Percentiles rank a stretch among this genome's conserved stretches.
phyloP scores from a whole-genome alignment of 805 yeast genomes.

The Candida maesae region DNA sequence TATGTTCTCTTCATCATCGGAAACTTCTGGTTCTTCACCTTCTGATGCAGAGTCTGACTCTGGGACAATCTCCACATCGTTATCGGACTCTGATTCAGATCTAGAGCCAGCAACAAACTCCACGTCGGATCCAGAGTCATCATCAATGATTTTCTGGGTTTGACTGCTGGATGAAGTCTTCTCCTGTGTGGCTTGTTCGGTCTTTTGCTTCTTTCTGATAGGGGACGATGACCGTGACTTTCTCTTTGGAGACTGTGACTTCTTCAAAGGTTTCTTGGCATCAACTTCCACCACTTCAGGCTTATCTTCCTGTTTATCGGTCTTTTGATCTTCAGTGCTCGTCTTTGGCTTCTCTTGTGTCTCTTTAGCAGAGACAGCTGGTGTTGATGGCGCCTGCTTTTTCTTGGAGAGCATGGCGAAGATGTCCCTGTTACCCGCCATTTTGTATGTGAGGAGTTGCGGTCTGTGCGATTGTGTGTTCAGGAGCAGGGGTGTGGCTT shows the following conservation, averaged over 20 bases:
- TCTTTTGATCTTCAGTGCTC: too few relatives aligned
- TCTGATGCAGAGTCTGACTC: background rate
- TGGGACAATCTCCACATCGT: too few relatives aligned
- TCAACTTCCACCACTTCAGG: too few relatives aligned
- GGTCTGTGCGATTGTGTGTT: conserved; percentile 1
- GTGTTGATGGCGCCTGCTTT: conserved; percentile 1
- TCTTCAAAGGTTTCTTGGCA: too few relatives aligned
- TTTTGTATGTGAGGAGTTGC: conserved; percentile 3
- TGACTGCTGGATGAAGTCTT: background rate
- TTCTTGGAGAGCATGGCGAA: conserved; percentile 24
- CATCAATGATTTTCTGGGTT: background rate
- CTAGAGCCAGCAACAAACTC: background rate
- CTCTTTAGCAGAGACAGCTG: too few relatives aligned
- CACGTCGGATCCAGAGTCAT: background rate
- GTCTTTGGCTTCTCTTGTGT: background rate
- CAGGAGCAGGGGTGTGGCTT: too few relatives aligned
- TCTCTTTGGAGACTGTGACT: background rate
- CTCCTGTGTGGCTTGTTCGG: background rate
- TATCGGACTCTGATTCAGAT: too few relatives aligned
- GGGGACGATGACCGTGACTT: conserved; percentile 8
- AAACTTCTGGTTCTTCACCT: background rate
- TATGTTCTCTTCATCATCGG: conserved; percentile 15
- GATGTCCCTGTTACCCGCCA: conserved; percentile 24
- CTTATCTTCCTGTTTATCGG: too few relatives aligned
- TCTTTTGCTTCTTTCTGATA: conserved; percentile 8